Percentiles rank a stretch among this genome's conserved stretches.
These are phyloP conservation scores for Psidium guajava DNA, from an alignment of 345 rosid genomes.

Conservation along the genomic window DNA sequence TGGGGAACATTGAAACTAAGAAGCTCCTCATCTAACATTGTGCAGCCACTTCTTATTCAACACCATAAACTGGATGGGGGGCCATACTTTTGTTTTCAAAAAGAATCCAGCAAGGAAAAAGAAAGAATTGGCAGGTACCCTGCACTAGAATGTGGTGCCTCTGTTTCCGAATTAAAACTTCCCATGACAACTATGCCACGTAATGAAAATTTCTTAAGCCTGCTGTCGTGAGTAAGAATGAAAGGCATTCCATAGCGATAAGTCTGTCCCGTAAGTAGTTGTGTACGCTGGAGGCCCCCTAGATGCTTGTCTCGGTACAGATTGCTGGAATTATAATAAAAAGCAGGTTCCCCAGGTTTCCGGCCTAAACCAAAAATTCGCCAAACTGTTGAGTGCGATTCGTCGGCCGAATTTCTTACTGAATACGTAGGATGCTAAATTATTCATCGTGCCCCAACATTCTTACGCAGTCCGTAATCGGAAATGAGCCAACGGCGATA, in stretches of 20 bases:
- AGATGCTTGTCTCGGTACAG: constrained; percentile 1
- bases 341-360: too few relatives aligned
- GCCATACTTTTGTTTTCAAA: background rate
- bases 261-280: constrained; percentile 20
- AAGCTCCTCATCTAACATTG: background rate
- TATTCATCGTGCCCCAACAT: too few relatives aligned
- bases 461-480: too few relatives aligned
- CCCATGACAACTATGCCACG: background rate
- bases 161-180: background rate
- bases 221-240: background rate
- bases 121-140: background rate
- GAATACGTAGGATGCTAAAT: too few relatives aligned
- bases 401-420: too few relatives aligned
- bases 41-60: background rate
- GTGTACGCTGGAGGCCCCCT: constrained; percentile 25
- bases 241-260: background rate
- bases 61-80: background rate
- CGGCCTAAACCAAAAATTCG: too few relatives aligned
- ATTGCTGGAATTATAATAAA: too few relatives aligned
- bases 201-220: background rate
- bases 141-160: background rate
- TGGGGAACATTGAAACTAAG: background rate
- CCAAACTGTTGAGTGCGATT: too few relatives aligned
- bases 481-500: too few relatives aligned
- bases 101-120: background rate